Conservation (phyloP, 768 basidiomycete species). For the Trametes maxima region DNA sequence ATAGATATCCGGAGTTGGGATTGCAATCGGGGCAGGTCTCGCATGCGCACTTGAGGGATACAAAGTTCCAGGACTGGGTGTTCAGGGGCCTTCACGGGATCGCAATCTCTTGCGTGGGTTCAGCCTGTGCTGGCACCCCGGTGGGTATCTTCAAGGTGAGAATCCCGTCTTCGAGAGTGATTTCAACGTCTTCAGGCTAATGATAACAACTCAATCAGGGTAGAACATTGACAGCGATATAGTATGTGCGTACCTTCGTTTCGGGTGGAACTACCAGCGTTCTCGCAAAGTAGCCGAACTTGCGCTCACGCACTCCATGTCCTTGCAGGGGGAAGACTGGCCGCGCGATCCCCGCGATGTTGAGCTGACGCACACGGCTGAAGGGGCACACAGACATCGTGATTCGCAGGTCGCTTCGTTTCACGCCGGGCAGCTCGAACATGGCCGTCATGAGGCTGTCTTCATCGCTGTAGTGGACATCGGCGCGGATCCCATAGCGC, state of each 20-base stretch:
- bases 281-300: conserved; percentile 51
- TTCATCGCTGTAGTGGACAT: conserved; percentile 57
- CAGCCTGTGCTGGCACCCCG: conserved; percentile 46
- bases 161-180: conserved; percentile 61
- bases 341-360: conserved; percentile 49
- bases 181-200: conserved; percentile 57
- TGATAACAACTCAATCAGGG: conserved; percentile 19
- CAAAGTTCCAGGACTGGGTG: neutral
- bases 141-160: conserved; percentile 57
- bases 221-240: conserved; percentile 19
- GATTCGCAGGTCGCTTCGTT: conserved; percentile 57
- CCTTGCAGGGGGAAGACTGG: conserved; percentile 39
- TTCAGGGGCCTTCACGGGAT: conserved; percentile 34
- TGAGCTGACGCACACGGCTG: conserved; percentile 65
- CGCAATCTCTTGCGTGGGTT: conserved; percentile 52
- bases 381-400: conserved; percentile 60
- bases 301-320: conserved; percentile 53
- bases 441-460: conserved; percentile 56
- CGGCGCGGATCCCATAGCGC: conserved; percentile 57
- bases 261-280: conserved; percentile 56
- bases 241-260: conserved; percentile 49
- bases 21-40: neutral
- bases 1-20: neutral
- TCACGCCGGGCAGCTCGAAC: conserved; percentile 73
- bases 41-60: neutral